Evolutionary conservation across 2,329 filamentous ascomycete genomes (phyloP).

Genomic region (Laburnicola sp.): DNA sequence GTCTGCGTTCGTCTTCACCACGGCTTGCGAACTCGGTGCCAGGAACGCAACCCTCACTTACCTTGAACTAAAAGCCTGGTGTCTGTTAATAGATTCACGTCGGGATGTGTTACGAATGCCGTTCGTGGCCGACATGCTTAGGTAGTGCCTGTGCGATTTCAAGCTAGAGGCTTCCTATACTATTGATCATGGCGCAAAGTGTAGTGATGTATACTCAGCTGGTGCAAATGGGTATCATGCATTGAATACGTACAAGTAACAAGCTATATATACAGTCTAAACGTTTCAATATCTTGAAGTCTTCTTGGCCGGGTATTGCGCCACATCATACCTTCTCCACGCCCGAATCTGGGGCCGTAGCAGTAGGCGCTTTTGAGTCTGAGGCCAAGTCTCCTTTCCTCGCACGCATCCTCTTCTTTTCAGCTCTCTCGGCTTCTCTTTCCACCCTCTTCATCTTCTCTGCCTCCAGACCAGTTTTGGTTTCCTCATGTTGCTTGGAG

Average conservation of each 20-base stretch:
- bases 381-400: slow-evolving; percentile 23
- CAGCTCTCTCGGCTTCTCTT: slow-evolving; percentile 37
- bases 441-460: slow-evolving; percentile 46
- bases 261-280: background rate
- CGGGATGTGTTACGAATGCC: too few species aligned
- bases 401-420: slow-evolving; percentile 30
- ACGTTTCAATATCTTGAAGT: too few species aligned
- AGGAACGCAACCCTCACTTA: background rate
- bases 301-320: too few species aligned
- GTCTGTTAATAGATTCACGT: too few species aligned
- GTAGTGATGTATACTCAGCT: too few species aligned
- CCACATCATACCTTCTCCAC: background rate
- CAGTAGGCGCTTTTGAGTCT: slow-evolving; percentile 18
- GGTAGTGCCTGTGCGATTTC: too few species aligned
- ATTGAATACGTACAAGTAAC: too few species aligned
- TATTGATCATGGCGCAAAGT: too few species aligned
- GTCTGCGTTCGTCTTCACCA: slow-evolving; percentile 1
- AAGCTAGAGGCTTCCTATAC: too few species aligned
- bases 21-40: background rate
- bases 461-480: slow-evolving; percentile 53
- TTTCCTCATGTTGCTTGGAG: slow-evolving; percentile 51
- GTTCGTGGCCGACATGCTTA: too few species aligned
- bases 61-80: background rate
- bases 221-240: too few species aligned
- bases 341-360: background rate